These are phyloP conservation scores for Bretschneidera sinensis DNA, from an alignment of 345 rosid species.

Conservation along the genomic window DNA sequence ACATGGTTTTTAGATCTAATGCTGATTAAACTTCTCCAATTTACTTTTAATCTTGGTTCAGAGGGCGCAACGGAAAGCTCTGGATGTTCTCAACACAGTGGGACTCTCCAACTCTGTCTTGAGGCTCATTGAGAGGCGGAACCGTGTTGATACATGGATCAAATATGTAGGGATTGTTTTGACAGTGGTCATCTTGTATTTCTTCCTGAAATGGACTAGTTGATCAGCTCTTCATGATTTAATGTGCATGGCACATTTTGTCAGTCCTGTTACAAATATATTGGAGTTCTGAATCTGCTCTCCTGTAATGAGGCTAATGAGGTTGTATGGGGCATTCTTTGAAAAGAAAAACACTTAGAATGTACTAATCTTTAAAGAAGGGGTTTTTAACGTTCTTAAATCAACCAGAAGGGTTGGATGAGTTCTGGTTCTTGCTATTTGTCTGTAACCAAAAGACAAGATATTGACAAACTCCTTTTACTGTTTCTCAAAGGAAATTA, in stretches of 20 bases:
- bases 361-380: background rate
- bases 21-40: background rate
- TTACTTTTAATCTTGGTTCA: conserved; percentile 13
- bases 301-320: background rate
- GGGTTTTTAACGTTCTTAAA: background rate
- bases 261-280: background rate
- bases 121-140: conserved; percentile 90
- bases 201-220: conserved; percentile 59
- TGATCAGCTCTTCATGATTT: conserved; percentile 6
- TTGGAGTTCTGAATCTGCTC: background rate
- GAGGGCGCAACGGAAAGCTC: conserved; percentile 90
- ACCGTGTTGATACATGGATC: conserved; percentile 82
- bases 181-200: conserved; percentile 52
- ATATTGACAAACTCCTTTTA: no score
- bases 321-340: background rate
- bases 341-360: background rate
- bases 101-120: conserved; percentile 88
- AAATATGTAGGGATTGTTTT: conserved; percentile 75
- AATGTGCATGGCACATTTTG: conserved; percentile 1
- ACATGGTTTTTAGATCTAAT: background rate
- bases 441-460: no score
- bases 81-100: conserved; percentile 80
- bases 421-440: background rate
- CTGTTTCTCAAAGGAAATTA: no score
- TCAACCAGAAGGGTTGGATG: background rate